Percentiles rank a stretch among this genome's conserved stretches.
Evolutionary conservation across 106 monocot genomes (phyloP).

Genomic region (Xerophyta viscosa): DNA sequence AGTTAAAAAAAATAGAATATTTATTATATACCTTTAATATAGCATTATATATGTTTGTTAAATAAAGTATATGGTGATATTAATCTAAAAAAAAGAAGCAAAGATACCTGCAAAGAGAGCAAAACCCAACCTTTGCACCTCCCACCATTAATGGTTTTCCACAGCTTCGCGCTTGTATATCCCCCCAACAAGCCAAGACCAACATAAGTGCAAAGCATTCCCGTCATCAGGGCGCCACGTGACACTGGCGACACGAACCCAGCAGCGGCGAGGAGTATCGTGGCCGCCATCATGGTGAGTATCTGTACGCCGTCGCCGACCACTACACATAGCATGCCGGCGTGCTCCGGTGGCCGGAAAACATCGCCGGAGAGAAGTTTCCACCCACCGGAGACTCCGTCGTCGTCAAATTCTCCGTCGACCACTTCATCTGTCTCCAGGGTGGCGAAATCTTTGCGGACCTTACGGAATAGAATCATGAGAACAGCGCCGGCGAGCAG

Average conservation of each 20-base stretch:
- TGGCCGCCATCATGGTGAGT: conserved; percentile 34
- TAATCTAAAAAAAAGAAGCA: too few species aligned
- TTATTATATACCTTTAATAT: too few species aligned
- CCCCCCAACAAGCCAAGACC: not conserved
- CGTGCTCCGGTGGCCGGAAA: conserved; percentile 35
- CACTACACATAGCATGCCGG: conserved; percentile 39
- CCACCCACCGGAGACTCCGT: conserved; percentile 58
- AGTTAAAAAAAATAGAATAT: too few species aligned
- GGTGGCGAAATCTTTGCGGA: conserved; percentile 43
- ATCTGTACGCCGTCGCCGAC: conserved; percentile 64
- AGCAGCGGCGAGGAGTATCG: not conserved
- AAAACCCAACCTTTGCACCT: conserved; percentile 3
- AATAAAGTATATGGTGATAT: too few species aligned
- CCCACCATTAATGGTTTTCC: conserved; percentile 32
- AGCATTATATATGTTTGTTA: too few species aligned
- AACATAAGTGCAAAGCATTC: not conserved
- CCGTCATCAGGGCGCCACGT: not conserved
- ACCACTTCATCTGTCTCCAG: conserved; percentile 34
- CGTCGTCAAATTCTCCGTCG: conserved; percentile 36
- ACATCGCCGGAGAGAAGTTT: conserved; percentile 53
- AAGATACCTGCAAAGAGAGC: not conserved
- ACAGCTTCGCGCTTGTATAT: not conserved
- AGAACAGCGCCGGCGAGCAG: conserved; percentile 54
- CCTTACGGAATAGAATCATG: conserved; percentile 48
- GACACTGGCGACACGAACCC: conserved; percentile 1